Percentiles rank a stretch among this genome's conserved stretches.
Evolutionary conservation across 106 monocot genomes (phyloP).

Genomic region (Dendrobium chrysotoxum): DNA sequence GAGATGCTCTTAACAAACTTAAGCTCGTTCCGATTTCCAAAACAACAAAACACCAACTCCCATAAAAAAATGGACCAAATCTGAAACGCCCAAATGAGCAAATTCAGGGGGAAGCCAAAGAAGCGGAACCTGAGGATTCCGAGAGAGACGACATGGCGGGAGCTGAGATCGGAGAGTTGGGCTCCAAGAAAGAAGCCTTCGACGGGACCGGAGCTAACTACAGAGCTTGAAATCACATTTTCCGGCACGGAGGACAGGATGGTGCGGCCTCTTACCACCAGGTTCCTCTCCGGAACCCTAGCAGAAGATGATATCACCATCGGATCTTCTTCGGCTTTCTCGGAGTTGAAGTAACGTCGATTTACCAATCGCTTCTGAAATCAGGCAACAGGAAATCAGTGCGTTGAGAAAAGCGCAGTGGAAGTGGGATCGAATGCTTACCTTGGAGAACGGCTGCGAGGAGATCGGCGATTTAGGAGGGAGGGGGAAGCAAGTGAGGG

Average conservation of each 20-base stretch:
- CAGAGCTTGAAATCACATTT: conserved; percentile 34
- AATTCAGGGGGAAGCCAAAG: not conserved
- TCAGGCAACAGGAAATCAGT: not conserved
- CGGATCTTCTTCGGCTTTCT: conserved; percentile 11
- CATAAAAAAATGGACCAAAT: not conserved
- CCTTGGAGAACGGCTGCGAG: not conserved
- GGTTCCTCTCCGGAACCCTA: conserved; percentile 38
- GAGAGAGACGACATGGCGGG: conserved; percentile 68
- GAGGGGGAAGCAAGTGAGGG: not conserved
- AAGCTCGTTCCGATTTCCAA: too few species aligned
- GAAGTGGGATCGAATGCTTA: not conserved
- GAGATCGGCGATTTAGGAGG: not conserved
- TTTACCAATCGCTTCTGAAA: not conserved
- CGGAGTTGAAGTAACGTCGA: not conserved
- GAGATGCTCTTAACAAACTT: too few species aligned
- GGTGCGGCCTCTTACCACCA: conserved; percentile 35
- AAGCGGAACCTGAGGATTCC: conserved; percentile 49
- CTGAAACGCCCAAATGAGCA: not conserved
- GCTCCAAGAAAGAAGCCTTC: conserved; percentile 79
- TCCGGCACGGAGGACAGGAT: conserved; percentile 63
- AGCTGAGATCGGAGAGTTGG: conserved; percentile 17
- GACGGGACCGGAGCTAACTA: conserved; percentile 28
- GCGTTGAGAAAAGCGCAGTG: not conserved
- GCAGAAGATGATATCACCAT: conserved; percentile 57
- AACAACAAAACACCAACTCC: too few species aligned